Base-by-base conservation (phyloP, 1,139 yeast species). In the Geotrichum australiense region DNA sequence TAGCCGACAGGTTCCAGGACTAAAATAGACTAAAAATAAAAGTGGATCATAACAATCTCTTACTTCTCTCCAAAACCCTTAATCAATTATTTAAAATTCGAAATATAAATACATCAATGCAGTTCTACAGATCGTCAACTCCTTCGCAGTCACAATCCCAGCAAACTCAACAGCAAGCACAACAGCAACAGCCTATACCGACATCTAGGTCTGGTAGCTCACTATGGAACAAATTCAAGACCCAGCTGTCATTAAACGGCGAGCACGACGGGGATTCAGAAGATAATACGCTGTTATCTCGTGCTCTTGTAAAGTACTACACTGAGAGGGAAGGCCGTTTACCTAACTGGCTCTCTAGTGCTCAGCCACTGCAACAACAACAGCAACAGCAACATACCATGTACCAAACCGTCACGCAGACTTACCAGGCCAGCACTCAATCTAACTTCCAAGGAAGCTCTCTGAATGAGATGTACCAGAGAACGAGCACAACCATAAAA, bases 221-320 rank as follows among this genome's bases (percentile, higher is more conserved):
- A n/a, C 19, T 37, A 14, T 37, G 41, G 44, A 32, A 23, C 19
- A 26, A 29, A 8, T 23, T 37, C 18, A 37, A 57, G 23, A 51
- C 60, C 3, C 50, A 52, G 19, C 49, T 57, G 23, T 53, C 58
- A 1, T 45, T 62, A 11, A 47, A 53, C 6, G 47, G 49, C 5
- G 66, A 63, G 30, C 53, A 53, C 35, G 68, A 63, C 39, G 59
- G 63, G 5, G 59, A 50, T 14, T 47, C 50, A 2, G 64, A 58
- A 37, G 52, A 55, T 31, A 65, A 63, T 38, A 63, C 68, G 1
- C 58, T 60, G 5, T 47, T 64, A 7, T 58, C 61, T 39, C 53
- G 62, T 34, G 65, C 66, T 4, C 46, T 63, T 39, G 55, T 57
- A 8, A 49, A 55, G 37, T 61, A 45, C 52, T 63, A 64, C 42